Evolutionary conservation across 345 rosid genomes (phyloP), one percentile per base, ranked within the genome.

Genomic region (Eucalyptus regnans): DNA sequence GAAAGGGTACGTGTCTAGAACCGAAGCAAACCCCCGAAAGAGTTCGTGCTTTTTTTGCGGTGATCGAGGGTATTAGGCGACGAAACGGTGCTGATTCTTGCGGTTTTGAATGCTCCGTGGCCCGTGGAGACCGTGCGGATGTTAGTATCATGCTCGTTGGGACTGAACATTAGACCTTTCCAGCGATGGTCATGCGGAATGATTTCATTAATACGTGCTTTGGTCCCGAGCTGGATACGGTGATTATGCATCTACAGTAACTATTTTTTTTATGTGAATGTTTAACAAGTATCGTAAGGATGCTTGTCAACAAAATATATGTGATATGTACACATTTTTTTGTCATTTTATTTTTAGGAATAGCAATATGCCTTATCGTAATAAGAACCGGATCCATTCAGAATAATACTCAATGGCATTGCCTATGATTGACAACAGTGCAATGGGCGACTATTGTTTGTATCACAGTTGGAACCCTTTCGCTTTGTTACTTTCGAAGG

Each of bases 291-390:
- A 2, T 33, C 23, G 2, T 31, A 17, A 8, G 22, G 4, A 2
- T 18, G 43, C 23, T 31, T 31, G 22, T 37, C 5, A 6, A 66
- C 23, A 31, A 68, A 68, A 68, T 31, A 17, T 33, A 16, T 8
- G 71, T n/a, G 31, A n/a, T 29, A 7, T 13, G 18, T n/a, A 64
- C 5, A 0, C 18, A 5, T 25, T 27, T 64, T 7, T 7, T n/a
- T 13, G 18, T 66, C 8, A 31, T 16, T 33, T 17, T 68, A 31
- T n/a, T 2, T n/a, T 66, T 66, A n/a, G 20, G 41, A 15, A 66
- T 15, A 7, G 18, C 2, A 9, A 64, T n/a, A n/a, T 0, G 10
- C n/a, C 37, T 56, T 9, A 27, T 56, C 5, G 12, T 8, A 12
- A 22, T 56, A 22, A 2, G 23, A 58, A 23, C 12, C 29, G 29